Evolutionary conservation across 805 yeast genomes (phyloP).

Genomic region (Zygosaccharomyces kombuchaensis): DNA sequence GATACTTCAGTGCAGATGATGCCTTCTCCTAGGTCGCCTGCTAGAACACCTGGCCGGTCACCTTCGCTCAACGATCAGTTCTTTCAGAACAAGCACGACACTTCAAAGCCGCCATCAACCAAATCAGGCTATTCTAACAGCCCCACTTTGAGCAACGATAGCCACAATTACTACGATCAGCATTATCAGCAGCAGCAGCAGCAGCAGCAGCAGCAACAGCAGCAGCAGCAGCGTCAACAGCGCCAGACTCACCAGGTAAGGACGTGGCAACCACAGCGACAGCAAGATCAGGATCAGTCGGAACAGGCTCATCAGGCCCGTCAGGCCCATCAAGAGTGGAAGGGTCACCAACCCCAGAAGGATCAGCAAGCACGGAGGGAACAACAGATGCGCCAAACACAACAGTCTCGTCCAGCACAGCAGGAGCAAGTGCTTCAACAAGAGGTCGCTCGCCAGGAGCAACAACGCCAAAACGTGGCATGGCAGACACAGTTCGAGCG

Average conservation of each 20-base stretch:
- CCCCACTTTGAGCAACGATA: constrained; percentile 12
- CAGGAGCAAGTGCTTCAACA: constrained; percentile 1
- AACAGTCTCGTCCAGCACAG: constrained; percentile 2
- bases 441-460: neutral
- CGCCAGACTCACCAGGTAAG: neutral
- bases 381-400: constrained; percentile 3
- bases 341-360: neutral
- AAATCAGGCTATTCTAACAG: constrained; percentile 26
- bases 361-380: constrained; percentile 3
- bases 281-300: neutral
- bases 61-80: constrained; percentile 3
- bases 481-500: neutral
- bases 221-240: constrained; percentile 6
- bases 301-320: constrained; percentile 1
- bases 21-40: constrained; percentile 2
- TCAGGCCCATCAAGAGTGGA: constrained; percentile 6
- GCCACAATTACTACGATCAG: neutral
- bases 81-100: constrained; percentile 1
- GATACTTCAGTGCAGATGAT: neutral
- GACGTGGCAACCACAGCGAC: constrained; percentile 1
- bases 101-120: constrained; percentile 13
- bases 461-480: neutral
- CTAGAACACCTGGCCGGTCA: neutral
- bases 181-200: constrained; percentile 9
- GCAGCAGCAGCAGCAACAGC: constrained; percentile 8